phyloP scores from a whole-genome alignment of 257 asterid species.

The Ilex aquifolium region DNA sequence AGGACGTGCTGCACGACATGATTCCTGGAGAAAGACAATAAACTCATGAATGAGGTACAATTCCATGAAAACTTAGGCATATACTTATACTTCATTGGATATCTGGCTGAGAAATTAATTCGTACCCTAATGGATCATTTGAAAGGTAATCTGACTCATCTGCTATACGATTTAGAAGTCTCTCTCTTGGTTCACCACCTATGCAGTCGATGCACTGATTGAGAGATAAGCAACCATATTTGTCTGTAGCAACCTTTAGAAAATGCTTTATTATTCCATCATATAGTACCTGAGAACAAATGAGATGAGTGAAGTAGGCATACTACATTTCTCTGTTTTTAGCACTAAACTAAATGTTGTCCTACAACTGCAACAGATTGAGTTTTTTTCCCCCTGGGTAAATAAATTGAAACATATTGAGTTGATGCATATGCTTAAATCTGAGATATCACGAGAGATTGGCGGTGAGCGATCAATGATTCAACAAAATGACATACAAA shows the following conservation, averaged over 20 bases:
- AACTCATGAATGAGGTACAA: background rate
- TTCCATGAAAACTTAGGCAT: background rate
- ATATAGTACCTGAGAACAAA: conserved; percentile 22
- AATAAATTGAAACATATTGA: too few relatives aligned
- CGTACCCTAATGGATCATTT: conserved; percentile 39
- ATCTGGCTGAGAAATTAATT: too few relatives aligned
- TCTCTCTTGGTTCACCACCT: conserved; percentile 8
- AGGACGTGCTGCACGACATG: conserved; percentile 38
- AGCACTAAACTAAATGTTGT: background rate
- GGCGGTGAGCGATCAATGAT: too few relatives aligned
- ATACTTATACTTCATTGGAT: background rate
- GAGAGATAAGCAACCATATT: conserved; percentile 34
- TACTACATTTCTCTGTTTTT: background rate
- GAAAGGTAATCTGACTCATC: conserved; percentile 18
- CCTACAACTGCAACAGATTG: too few relatives aligned
- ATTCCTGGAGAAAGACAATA: conserved; percentile 25
- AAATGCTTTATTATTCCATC: conserved; percentile 5
- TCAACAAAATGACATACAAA: too few relatives aligned
- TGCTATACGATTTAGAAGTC: conserved; percentile 27
- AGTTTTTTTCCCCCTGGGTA: too few relatives aligned
- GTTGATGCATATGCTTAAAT: too few relatives aligned
- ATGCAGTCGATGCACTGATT: conserved; percentile 15
- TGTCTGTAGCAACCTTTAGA: conserved; percentile 19
- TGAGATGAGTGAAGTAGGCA: background rate
- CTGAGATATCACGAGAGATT: too few relatives aligned